Conservation (phyloP, 768 basidiomycete genomes). For the Leccinum longicurvipes region DNA sequence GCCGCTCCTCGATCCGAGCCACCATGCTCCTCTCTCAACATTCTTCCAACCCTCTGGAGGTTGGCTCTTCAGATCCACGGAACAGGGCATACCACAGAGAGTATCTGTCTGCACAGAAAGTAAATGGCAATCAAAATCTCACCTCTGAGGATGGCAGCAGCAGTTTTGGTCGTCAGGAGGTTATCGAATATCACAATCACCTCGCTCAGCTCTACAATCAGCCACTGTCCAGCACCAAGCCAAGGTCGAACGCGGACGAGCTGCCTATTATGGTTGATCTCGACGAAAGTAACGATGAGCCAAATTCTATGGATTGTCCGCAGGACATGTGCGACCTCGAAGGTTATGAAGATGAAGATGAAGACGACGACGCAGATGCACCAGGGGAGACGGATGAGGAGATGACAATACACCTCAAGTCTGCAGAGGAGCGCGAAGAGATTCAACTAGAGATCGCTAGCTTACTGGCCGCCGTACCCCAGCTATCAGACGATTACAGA, state of each 20-base stretch:
- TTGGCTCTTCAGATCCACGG: conserved; percentile 55
- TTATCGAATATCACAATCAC: conserved; percentile 50
- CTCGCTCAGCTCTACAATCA: conserved; percentile 42
- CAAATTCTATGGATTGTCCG: conserved; percentile 35
- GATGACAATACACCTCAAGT: conserved; percentile 51
- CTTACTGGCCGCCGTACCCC: conserved; percentile 62
- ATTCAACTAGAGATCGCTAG: conserved; percentile 76
- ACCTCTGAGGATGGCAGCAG: conserved; percentile 54
- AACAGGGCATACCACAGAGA: conserved; percentile 45
- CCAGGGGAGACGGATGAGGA: conserved; percentile 57
- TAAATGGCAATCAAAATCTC: conserved; percentile 26
- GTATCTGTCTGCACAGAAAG: conserved; percentile 36
- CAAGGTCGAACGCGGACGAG: conserved; percentile 21
- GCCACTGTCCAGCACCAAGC: conserved; percentile 19
- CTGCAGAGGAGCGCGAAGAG: conserved; percentile 65
- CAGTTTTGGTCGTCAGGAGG: conserved; percentile 36
- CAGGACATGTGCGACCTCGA: conserved; percentile 36
- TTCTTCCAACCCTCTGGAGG: conserved; percentile 72
- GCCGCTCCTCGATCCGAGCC: not conserved
- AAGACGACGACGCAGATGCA: conserved; percentile 33
- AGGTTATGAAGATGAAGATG: conserved; percentile 34
- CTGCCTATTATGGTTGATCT: conserved; percentile 39
- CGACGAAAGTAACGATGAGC: conserved; percentile 44
- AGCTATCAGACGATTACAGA: conserved; percentile 64
- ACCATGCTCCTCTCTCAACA: conserved; percentile 54